Evolutionary conservation across 345 rosid genomes (phyloP).

Genomic region (Populus nigra): DNA sequence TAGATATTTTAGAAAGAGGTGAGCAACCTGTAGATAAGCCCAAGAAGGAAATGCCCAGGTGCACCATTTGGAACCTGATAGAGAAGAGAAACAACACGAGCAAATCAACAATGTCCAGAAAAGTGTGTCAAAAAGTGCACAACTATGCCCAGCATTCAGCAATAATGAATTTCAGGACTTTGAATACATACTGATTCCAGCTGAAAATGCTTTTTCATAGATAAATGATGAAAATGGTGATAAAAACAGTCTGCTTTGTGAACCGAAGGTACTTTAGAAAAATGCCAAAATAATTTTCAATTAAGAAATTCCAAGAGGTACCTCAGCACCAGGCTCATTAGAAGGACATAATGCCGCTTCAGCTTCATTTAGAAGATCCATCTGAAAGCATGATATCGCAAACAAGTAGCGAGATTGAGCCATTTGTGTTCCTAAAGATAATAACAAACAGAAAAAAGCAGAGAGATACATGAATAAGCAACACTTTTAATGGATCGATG

Average conservation of each 20-base stretch:
- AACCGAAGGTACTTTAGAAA: neutral
- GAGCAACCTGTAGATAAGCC: constrained; percentile 84
- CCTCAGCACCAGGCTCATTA: constrained; percentile 85
- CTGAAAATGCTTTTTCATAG: neutral
- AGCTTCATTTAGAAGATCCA: constrained; percentile 96
- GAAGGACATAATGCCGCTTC: constrained; percentile 80
- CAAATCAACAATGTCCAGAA: constrained; percentile 6
- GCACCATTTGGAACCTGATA: constrained; percentile 92
- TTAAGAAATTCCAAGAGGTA: constrained; percentile 23
- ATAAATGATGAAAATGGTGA: neutral
- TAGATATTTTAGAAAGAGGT: neutral
- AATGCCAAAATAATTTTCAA: neutral
- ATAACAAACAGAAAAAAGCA: constrained; percentile 18
- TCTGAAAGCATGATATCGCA: constrained; percentile 91
- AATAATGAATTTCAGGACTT: neutral
- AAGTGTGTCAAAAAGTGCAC: constrained; percentile 7
- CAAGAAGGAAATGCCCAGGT: constrained; percentile 96
- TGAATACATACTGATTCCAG: neutral
- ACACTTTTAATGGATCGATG: constrained; percentile 4
- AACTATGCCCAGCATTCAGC: neutral
- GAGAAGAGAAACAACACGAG: constrained; percentile 12
- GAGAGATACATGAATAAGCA: constrained; percentile 19
- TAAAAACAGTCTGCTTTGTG: neutral
- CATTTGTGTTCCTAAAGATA: constrained; percentile 74
- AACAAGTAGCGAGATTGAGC: constrained; percentile 97